Evolutionary conservation across 192 early-diverging fungal genomes (phyloP), one percentile per base, ranked within the genome.

Genomic region (Coemansia sp.): DNA sequence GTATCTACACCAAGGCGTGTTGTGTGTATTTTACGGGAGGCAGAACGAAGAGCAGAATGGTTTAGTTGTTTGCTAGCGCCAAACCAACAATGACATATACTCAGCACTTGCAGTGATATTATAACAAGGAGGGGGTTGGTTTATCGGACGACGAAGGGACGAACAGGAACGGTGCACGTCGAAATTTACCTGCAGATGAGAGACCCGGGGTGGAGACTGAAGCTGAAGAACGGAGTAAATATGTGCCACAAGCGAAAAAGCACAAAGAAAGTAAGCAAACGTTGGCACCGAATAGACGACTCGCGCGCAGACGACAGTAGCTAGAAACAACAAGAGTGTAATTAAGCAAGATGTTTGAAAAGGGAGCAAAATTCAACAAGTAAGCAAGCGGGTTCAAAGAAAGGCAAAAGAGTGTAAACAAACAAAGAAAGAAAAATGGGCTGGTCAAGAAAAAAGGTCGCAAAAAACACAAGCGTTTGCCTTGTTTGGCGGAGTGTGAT

Each of bases 111-210:
- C n/a, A n/a, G n/a, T n/a, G n/a, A n/a, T n/a, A n/a, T n/a, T n/a
- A n/a, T n/a, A n/a, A n/a, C n/a, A n/a, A n/a, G n/a, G n/a, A n/a
- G n/a, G n/a, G n/a, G n/a, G n/a, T n/a, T n/a, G n/a, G n/a, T 17
- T 11, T 41, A 41, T 15, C 15, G 38, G 17, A 3, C 17, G 38
- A 4, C 15, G 38, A 17, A 41, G 17, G 13, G 22, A 6, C 23
- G 14, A 48, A 48, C 25, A 48, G 9, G 25, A 9, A 20, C 23
- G n/a, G n/a, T n/a, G 45, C 45, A 25, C 14, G n/a, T 40, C 14
- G 8, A 20, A 54, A 62, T 42, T 62, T 54, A 44, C 61, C 61
- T 62, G 34, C 33, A 62, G 61, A 62, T 52, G 61, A 54, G 61
- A 45, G 19, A 45, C 38, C 47, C 47, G 25, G 25, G n/a, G 47